phyloP scores from a whole-genome alignment of 768 basidiomycete genomes.

The Boletellus ananas region DNA sequence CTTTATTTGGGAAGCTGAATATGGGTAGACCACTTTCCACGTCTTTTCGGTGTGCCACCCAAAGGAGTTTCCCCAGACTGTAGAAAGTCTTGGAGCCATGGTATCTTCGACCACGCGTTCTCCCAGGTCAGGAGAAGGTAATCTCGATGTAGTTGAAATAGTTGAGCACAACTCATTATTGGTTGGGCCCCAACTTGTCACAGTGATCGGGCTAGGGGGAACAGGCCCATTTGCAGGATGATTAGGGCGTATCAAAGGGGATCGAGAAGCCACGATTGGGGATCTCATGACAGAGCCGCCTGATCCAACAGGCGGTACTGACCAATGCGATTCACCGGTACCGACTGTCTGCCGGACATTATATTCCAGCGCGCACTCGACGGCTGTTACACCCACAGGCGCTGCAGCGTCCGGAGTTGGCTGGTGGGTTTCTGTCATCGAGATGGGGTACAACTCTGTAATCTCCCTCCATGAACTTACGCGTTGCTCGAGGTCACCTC shows the following conservation, averaged over 20 bases:
- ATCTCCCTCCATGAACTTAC: constrained; percentile 67
- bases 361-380: constrained; percentile 18
- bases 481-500: constrained; percentile 48
- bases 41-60: constrained; percentile 20
- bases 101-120: constrained; percentile 38
- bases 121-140: constrained; percentile 58
- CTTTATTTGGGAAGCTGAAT: constrained; percentile 3
- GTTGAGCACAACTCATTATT: constrained; percentile 39
- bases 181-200: constrained; percentile 51
- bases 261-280: constrained; percentile 35
- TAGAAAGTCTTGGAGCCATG: neutral
- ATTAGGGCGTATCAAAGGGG: constrained; percentile 54
- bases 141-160: constrained; percentile 32
- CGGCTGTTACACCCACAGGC: constrained; percentile 14
- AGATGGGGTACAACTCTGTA: constrained; percentile 46
- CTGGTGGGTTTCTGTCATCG: constrained; percentile 38
- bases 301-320: constrained; percentile 62
- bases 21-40: constrained; percentile 22
- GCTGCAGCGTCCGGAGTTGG: constrained; percentile 10
- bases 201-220: constrained; percentile 37
- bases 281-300: constrained; percentile 40
- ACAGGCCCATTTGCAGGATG: constrained; percentile 52
- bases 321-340: constrained; percentile 64
- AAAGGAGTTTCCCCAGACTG: constrained; percentile 24
- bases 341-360: constrained; percentile 21